These are phyloP conservation scores for Carallia pectinifolia DNA, from an alignment of 345 rosid genomes.

Conservation along the genomic window DNA sequence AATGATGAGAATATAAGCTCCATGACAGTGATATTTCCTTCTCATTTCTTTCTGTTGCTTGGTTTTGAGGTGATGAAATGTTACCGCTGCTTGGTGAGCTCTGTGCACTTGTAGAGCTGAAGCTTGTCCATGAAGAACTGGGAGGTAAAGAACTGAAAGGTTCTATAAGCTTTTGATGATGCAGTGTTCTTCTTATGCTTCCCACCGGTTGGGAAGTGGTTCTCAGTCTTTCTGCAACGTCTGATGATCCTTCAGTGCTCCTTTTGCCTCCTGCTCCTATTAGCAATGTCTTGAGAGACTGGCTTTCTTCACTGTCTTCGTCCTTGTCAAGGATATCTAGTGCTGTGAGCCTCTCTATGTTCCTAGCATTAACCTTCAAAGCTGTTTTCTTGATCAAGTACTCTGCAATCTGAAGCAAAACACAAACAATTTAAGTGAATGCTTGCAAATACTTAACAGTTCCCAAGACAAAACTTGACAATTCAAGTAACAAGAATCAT, in stretches of 20 bases:
- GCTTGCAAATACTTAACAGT: no score
- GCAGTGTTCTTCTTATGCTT: background rate
- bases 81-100: background rate
- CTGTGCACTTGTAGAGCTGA: background rate
- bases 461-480: no score
- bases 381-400: slow-evolving; percentile 4
- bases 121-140: background rate
- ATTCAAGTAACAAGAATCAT: no score
- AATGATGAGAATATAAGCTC: background rate
- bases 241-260: background rate
- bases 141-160: background rate
- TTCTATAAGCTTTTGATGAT: background rate
- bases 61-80: background rate
- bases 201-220: background rate
- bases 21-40: background rate
- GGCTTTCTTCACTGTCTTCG: background rate
- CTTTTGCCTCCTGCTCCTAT: background rate
- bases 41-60: background rate
- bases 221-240: background rate
- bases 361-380: slow-evolving; percentile 1
- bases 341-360: slow-evolving; percentile 10
- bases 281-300: background rate
- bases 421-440: background rate
- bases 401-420: slow-evolving; percentile 9
- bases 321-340: slow-evolving; percentile 9